Base-by-base conservation (phyloP, 305 asterid species). In the Plantago lanceolata region DNA sequence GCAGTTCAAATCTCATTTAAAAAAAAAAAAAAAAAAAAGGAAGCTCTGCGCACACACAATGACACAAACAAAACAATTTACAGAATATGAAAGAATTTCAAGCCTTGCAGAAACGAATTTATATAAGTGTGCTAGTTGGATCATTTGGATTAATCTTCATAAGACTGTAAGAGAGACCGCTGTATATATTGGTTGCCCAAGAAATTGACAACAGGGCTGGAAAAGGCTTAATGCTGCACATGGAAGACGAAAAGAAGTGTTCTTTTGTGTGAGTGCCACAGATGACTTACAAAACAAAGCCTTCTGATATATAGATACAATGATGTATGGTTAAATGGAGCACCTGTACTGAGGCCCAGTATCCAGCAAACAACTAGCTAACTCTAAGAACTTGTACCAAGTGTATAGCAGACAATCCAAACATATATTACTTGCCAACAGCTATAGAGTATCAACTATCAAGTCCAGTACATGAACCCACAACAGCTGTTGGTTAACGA, bases 31-130 rank as follows among this genome's bases (percentile, higher is more conserved):
- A n/a, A n/a, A n/a, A n/a, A n/a, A n/a, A n/a, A n/a, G n/a, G n/a
- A n/a, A n/a, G n/a, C n/a, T n/a, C n/a, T 8, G 40, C 1, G 40
- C 9, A 33, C 9, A 33, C 40, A 7, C 2, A 31, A 1, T 8
- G 17, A 52, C 21, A 20, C 16, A 29, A 26, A 49, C 18, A 57
- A 33, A 8, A 53, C 11, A 24, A 26, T 13, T 13, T 9, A 26
- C 9, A 26, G 17, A 53, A 21, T 9, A 53, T 21, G 33, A 53
- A 53, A 24, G 18, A 33, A 33, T 0, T 0, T 33, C 7, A 62
- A 55, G 55, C 40, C 51, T 13, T 48, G 57, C 56, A 43, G 35
- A 43, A 24, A 35, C 57, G 48, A 11, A 48, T 29, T 9, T 69
- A 60, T 8, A 37, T 8, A 20, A 8, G 33, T 31, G 9, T 24